A percentile compares a stretch with the other conserved stretches of the same genome.
Conservation (phyloP, 352 stramenopile genomes). For the Phytophthora pisi region DNA sequence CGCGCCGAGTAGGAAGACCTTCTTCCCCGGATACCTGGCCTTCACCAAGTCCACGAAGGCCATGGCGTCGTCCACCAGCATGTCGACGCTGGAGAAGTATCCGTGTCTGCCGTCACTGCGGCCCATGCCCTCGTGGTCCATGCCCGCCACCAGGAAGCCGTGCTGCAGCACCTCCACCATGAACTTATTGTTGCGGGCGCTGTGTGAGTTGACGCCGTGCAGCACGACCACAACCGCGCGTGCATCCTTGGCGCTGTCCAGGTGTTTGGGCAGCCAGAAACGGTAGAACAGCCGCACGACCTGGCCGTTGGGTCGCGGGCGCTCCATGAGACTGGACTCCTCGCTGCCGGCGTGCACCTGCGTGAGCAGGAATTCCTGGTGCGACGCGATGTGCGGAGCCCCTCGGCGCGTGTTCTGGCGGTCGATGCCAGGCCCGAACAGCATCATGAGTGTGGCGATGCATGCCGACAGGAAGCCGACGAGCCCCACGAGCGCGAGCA, state of each 20-base stretch:
- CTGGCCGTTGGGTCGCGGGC: constrained; percentile 43
- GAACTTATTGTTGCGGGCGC: constrained; percentile 76
- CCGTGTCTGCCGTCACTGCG: constrained; percentile 77
- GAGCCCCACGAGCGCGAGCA: constrained; percentile 24
- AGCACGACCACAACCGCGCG: constrained; percentile 73
- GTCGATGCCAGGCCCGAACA: constrained; percentile 72
- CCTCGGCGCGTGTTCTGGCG: constrained; percentile 44
- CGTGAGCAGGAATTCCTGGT: constrained; percentile 58
- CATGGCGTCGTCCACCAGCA: constrained; percentile 74
- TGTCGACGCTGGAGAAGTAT: constrained; percentile 68
- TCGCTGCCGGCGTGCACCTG: constrained; percentile 56
- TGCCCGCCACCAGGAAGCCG: constrained; percentile 66
- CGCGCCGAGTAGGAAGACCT: constrained; percentile 77
- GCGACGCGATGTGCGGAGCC: constrained; percentile 45
- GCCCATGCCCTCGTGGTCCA: constrained; percentile 81
- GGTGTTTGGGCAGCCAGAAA: constrained; percentile 63
- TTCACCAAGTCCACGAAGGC: constrained; percentile 61
- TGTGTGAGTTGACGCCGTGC: constrained; percentile 83
- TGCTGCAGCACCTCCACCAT: constrained; percentile 67
- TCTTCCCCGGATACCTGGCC: constrained; percentile 63
- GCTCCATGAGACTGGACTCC: constrained; percentile 55
- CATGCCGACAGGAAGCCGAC: constrained; percentile 22
- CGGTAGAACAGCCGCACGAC: constrained; percentile 71
- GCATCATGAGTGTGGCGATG: constrained; percentile 29
- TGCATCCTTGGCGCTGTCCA: constrained; percentile 35